phyloP scores from a whole-genome alignment of 2,329 filamentous ascomycete species.

The Raffaelea ambrosiae region DNA sequence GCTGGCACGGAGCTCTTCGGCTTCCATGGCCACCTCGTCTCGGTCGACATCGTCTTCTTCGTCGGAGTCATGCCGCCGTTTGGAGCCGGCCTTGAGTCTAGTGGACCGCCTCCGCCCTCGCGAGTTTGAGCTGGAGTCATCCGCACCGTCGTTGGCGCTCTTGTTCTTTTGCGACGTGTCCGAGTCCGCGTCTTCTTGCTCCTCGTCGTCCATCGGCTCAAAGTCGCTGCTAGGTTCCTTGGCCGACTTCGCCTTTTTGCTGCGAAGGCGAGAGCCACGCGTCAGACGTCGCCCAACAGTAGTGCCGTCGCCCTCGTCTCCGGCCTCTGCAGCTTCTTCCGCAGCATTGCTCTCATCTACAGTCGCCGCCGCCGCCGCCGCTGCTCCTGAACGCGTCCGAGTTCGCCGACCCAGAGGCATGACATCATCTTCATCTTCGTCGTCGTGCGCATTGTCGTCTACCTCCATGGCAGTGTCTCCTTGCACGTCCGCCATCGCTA shows the following conservation, averaged over 20 bases:
- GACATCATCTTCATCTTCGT: constrained; percentile 22
- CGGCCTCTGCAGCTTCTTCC: constrained; percentile 14
- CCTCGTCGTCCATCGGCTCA: constrained; percentile 47
- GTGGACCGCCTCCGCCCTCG: constrained; percentile 35
- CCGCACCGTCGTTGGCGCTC: constrained; percentile 25
- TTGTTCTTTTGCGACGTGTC: constrained; percentile 16
- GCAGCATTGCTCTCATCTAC: constrained; percentile 3
- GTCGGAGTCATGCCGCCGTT: constrained; percentile 43
- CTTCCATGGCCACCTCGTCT: constrained; percentile 58
- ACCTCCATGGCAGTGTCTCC: constrained; percentile 1
- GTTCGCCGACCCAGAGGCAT: constrained; percentile 33
- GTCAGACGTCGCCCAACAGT: constrained; percentile 33
- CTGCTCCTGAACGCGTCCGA: constrained; percentile 7
- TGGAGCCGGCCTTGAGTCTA: constrained; percentile 29
- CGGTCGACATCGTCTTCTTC: constrained; percentile 51
- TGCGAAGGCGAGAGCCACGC: constrained; percentile 33
- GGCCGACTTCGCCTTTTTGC: constrained; percentile 34
- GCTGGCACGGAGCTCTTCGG: constrained; percentile 50
- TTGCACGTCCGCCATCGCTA: constrained; percentile 4
- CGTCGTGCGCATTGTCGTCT: constrained; percentile 36
- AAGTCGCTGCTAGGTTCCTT: constrained; percentile 54
- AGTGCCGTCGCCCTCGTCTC: constrained; percentile 4
- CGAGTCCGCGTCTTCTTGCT: constrained; percentile 37
- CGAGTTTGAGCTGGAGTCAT: constrained; percentile 39
- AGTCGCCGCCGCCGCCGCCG: constrained; percentile 9